These are phyloP conservation scores for Kazachstania africana DNA, from an alignment of 805 yeast genomes.

Conservation along the genomic window DNA sequence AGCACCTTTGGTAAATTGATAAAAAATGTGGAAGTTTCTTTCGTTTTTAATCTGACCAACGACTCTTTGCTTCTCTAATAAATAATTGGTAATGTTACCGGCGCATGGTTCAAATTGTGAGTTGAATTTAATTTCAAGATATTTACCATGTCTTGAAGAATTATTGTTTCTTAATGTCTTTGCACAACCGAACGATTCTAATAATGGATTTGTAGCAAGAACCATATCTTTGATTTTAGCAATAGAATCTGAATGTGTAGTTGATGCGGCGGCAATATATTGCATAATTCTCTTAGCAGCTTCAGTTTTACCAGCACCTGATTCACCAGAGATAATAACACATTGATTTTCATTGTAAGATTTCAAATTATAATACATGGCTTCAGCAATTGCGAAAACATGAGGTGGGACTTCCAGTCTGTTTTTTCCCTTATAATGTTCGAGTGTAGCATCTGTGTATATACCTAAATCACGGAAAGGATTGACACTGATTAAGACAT, in stretches of 20 bases:
- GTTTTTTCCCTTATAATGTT: slow-evolving; percentile 79
- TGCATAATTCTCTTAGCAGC: slow-evolving; percentile 98
- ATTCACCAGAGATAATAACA: slow-evolving; percentile 94
- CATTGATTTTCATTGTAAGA: slow-evolving; percentile 92
- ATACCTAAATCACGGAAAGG: slow-evolving; percentile 96
- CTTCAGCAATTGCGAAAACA: slow-evolving; percentile 94
- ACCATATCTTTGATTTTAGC: slow-evolving; percentile 93
- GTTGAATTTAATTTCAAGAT: slow-evolving; percentile 82
- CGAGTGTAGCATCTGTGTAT: slow-evolving; percentile 68
- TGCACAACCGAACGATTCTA: slow-evolving; percentile 98
- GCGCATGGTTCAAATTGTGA: slow-evolving; percentile 77
- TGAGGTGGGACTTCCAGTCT: slow-evolving; percentile 96
- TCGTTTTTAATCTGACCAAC: slow-evolving; percentile 90
- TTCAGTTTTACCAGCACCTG: slow-evolving; percentile 97
- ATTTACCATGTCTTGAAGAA: slow-evolving; percentile 95
- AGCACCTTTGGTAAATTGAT: slow-evolving; percentile 89
- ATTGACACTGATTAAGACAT: slow-evolving; percentile 88
- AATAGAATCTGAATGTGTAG: slow-evolving; percentile 53
- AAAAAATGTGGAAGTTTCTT: slow-evolving; percentile 93
- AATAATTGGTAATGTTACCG: slow-evolving; percentile 90
- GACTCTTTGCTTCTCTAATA: slow-evolving; percentile 90
- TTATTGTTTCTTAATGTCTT: slow-evolving; percentile 95
- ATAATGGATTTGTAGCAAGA: slow-evolving; percentile 91
- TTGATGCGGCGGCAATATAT: slow-evolving; percentile 74
- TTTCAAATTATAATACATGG: slow-evolving; percentile 91